Percentiles rank a stretch among this genome's conserved stretches.
Conservation (phyloP, 768 basidiomycete genomes). For the Tylopilus sp. region DNA sequence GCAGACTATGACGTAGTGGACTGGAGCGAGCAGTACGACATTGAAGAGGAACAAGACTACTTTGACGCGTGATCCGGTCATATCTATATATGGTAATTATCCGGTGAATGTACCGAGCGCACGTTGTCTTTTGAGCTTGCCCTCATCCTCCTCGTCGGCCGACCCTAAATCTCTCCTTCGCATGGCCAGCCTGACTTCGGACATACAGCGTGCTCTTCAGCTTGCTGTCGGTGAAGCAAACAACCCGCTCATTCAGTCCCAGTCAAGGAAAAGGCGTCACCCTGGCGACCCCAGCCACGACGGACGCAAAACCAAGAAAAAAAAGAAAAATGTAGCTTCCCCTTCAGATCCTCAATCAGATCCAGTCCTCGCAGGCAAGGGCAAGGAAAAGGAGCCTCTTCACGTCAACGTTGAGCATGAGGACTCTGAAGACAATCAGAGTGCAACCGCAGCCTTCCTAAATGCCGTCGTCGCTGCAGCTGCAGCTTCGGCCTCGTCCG, state of each 20-base stretch:
- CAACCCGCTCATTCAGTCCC: conserved; percentile 32
- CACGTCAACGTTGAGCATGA: conserved; percentile 24
- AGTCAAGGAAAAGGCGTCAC: conserved; percentile 36
- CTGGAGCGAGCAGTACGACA: conserved; percentile 71
- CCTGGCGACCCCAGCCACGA: conserved; percentile 15
- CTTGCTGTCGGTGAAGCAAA: conserved; percentile 47
- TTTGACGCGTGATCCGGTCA: conserved; percentile 42
- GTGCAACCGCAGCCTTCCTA: conserved; percentile 55
- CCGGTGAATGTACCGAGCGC: conserved; percentile 13
- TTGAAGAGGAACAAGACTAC: conserved; percentile 62
- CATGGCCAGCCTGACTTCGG: conserved; percentile 36
- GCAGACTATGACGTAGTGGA: conserved; percentile 70
- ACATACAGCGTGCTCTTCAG: conserved; percentile 50
- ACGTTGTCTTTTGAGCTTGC: conserved; percentile 31
- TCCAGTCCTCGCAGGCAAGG: conserved; percentile 30
- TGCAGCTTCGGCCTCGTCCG: conserved; percentile 53
- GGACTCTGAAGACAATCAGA: conserved; percentile 31
- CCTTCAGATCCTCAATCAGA: neutral
- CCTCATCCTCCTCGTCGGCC: conserved; percentile 38
- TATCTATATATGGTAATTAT: conserved; percentile 12
- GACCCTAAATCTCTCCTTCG: conserved; percentile 36
- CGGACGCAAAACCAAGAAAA: conserved; percentile 35
- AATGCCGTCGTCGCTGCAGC: conserved; percentile 66
- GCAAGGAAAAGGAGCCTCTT: conserved; percentile 37
- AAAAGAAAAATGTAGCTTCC: conserved; percentile 21